Conservation (phyloP, 2,329 filamentous ascomycete genomes). For the Ceratocystis papillata region DNA sequence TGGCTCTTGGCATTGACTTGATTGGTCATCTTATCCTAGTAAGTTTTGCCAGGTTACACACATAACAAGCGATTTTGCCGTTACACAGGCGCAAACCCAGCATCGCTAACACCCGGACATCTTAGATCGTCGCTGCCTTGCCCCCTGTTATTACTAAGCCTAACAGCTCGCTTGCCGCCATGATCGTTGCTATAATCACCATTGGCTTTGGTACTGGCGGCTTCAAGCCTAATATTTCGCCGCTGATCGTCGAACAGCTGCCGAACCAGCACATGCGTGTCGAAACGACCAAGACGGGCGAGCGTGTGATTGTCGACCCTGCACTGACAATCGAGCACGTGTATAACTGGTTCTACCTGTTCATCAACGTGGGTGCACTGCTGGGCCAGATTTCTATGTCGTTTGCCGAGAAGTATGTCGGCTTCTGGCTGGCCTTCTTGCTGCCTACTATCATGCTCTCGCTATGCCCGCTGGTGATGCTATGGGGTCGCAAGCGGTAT, state of each 20-base stretch:
- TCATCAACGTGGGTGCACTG: constrained; percentile 61
- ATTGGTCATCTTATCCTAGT: constrained; percentile 54
- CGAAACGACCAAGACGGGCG: constrained; percentile 42
- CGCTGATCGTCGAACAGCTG: constrained; percentile 56
- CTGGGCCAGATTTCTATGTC: constrained; percentile 55
- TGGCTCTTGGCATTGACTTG: constrained; percentile 51
- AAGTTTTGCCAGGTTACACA: background rate
- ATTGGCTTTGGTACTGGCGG: constrained; percentile 56
- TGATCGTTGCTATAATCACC: constrained; percentile 48
- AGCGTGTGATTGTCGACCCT: constrained; percentile 55
- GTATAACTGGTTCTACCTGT: constrained; percentile 60
- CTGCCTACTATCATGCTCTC: constrained; percentile 57
- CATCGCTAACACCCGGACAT: background rate
- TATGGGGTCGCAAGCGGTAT: constrained; percentile 50
- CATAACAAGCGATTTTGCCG: background rate
- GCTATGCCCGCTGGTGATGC: constrained; percentile 51
- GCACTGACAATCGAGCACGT: constrained; percentile 51
- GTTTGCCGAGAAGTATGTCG: constrained; percentile 63
- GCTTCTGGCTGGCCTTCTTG: constrained; percentile 61
- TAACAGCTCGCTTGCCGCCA: constrained; percentile 47
- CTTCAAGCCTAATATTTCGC: constrained; percentile 64
- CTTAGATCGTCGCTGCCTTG: constrained; percentile 47
- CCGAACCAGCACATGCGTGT: constrained; percentile 45
- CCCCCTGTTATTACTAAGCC: constrained; percentile 49
- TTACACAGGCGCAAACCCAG: background rate